Conservation (phyloP, 305 asterid genomes). For the Solanum hybrid region DNA sequence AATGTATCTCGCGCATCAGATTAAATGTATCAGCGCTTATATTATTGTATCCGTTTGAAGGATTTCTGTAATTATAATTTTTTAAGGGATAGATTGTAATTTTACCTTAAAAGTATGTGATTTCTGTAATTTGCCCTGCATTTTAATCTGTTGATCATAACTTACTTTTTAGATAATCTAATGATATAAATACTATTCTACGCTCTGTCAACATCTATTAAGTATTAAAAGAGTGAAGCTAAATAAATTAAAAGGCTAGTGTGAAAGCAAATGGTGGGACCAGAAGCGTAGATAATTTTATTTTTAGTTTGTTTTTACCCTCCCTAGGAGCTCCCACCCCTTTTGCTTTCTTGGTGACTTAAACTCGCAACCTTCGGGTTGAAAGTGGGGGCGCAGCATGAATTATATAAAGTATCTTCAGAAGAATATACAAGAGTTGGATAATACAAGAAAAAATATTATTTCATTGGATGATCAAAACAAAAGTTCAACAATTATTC, state of each 20-base stretch:
- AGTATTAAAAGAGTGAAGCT: not conserved
- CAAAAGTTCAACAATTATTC: not conserved
- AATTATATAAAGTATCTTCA: conserved; percentile 17
- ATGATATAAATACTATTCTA: not conserved
- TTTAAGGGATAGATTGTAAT: no score
- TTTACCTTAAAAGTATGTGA: no score
- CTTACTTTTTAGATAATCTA: not conserved
- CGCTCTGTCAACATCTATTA: not conserved
- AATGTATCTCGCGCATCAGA: no score
- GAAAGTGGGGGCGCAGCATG: not conserved
- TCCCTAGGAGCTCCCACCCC: no score
- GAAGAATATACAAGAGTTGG: conserved; percentile 10
- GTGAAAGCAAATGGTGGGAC: conserved; percentile 2
- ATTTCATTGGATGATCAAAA: not conserved
- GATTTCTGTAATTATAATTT: no score
- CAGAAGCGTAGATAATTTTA: no score
- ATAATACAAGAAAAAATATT: not conserved
- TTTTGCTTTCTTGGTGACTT: no score
- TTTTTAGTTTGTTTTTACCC: no score
- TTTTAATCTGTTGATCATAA: not conserved
- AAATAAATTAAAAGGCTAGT: not conserved
- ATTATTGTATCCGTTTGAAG: no score
- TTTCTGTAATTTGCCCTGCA: no score
- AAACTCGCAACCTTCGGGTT: no score
- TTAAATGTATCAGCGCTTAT: no score